Conservation (phyloP, 495 filamentous ascomycete genomes). For the Lasiosphaeriaceae sp. region DNA sequence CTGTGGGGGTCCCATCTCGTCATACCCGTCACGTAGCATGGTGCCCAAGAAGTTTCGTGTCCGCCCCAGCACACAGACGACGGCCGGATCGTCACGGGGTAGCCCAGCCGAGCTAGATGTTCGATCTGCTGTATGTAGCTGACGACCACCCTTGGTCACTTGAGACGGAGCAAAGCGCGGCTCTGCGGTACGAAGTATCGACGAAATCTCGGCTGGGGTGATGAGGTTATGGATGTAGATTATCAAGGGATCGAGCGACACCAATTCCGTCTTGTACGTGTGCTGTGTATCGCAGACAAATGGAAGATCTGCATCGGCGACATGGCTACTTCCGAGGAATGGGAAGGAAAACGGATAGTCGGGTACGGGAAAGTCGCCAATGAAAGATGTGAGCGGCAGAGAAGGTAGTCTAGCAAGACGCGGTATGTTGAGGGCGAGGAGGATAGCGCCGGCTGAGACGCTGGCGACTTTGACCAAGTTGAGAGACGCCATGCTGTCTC, state of each 20-base stretch:
- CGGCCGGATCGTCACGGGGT: conserved; percentile 36
- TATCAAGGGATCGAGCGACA: conserved; percentile 43
- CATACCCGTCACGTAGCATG: conserved; percentile 38
- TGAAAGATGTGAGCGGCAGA: conserved; percentile 16
- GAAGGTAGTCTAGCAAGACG: conserved; percentile 16
- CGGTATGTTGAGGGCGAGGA: conserved; percentile 22
- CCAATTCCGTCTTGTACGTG: conserved; percentile 37
- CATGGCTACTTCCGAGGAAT: conserved; percentile 12
- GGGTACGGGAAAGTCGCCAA: conserved; percentile 21
- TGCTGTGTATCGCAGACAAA: conserved; percentile 31
- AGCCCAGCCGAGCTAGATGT: conserved; percentile 44
- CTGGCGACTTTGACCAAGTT: conserved; percentile 16
- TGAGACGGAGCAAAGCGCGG: conserved; percentile 35
- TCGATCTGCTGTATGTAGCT: conserved; percentile 33
- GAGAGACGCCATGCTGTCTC: conserved; percentile 7
- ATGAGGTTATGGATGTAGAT: conserved; percentile 46
- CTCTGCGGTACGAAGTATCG: conserved; percentile 37
- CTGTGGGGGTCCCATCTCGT: conserved; percentile 48
- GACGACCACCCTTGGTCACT: conserved; percentile 36
- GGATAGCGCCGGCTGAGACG: conserved; percentile 17
- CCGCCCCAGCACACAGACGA: conserved; percentile 39
- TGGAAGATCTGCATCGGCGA: background rate
- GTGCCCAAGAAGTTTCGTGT: conserved; percentile 41
- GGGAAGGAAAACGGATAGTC: conserved; percentile 16
- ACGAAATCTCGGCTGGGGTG: conserved; percentile 29